Conservation (phyloP, 2,329 filamentous ascomycete genomes). For the Arthrobotrys sinensis region DNA sequence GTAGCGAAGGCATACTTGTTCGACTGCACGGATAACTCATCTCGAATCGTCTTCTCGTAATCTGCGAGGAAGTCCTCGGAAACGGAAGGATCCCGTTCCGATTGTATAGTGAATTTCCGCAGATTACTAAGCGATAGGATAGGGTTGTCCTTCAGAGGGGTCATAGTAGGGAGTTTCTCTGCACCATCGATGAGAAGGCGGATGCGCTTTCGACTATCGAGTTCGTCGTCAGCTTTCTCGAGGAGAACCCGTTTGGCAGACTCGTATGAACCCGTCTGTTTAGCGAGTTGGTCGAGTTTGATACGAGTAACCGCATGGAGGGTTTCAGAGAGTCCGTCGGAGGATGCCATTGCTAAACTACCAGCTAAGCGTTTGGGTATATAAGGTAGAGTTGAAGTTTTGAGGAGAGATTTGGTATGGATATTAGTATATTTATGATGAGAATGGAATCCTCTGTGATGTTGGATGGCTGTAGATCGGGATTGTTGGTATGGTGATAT, state of each 20-base stretch:
- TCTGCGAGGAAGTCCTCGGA: conserved; percentile 69
- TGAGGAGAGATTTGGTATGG: conserved; percentile 4
- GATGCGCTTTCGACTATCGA: conserved; percentile 65
- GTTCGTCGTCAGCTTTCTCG: conserved; percentile 64
- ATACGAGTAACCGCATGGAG: conserved; percentile 73
- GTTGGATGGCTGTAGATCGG: not conserved
- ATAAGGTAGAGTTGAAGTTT: not conserved
- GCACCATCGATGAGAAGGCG: conserved; percentile 67
- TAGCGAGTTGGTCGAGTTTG: conserved; percentile 74
- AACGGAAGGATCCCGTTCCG: conserved; percentile 72
- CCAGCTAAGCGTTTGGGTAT: not conserved
- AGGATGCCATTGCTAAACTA: conserved; percentile 25
- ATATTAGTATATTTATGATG: not conserved
- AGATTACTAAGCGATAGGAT: conserved; percentile 69
- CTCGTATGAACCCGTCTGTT: conserved; percentile 70
- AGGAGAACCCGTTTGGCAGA: conserved; percentile 69
- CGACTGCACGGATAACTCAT: conserved; percentile 71
- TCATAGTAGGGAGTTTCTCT: conserved; percentile 66
- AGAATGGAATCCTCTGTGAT: no score
- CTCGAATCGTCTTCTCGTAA: conserved; percentile 70
- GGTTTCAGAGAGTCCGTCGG: conserved; percentile 66
- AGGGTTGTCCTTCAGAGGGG: conserved; percentile 61
- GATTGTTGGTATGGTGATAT: not conserved
- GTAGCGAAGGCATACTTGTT: conserved; percentile 73
- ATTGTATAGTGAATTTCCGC: conserved; percentile 72